Percentiles rank a stretch among this genome's conserved stretches.
These are phyloP conservation scores for Gossypium australe DNA, from an alignment of 345 rosid genomes.

Conservation along the genomic window DNA sequence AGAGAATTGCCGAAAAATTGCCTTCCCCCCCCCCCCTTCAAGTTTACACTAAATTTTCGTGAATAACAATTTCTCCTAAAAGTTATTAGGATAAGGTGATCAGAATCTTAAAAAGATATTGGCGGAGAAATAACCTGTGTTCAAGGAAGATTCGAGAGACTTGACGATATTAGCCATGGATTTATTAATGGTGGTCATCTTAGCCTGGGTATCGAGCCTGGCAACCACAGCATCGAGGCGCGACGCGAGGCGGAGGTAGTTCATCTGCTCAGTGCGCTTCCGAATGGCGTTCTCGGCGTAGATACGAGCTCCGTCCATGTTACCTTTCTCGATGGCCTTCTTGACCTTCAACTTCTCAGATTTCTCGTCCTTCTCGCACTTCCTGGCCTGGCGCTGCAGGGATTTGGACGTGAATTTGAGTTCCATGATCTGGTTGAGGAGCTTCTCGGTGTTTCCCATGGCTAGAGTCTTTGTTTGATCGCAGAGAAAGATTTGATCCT, in stretches of 20 bases:
- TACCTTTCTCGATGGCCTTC: constrained; percentile 98
- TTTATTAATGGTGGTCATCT: constrained; percentile 86
- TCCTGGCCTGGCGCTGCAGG: constrained; percentile 79
- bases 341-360: constrained; percentile 87
- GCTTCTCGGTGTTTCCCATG: constrained; percentile 91
- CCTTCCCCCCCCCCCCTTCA: background rate
- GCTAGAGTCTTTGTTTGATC: background rate
- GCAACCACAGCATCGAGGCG: constrained; percentile 96
- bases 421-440: constrained; percentile 91
- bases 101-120: background rate
- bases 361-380: constrained; percentile 99
- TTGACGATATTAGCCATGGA: constrained; percentile 87
- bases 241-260: constrained; percentile 84
- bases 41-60: background rate
- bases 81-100: background rate
- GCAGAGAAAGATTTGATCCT: constrained; percentile 17
- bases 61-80: background rate
- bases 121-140: constrained; percentile 46
- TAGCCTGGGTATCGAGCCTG: constrained; percentile 90
- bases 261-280: constrained; percentile 96
- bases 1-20: background rate
- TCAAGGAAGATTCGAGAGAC: constrained; percentile 83
- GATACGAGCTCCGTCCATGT: constrained; percentile 98
- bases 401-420: constrained; percentile 87
- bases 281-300: constrained; percentile 96